Evolutionary conservation across 169 alveolate species (phyloP).

Genomic region (Neospora caninum): DNA sequence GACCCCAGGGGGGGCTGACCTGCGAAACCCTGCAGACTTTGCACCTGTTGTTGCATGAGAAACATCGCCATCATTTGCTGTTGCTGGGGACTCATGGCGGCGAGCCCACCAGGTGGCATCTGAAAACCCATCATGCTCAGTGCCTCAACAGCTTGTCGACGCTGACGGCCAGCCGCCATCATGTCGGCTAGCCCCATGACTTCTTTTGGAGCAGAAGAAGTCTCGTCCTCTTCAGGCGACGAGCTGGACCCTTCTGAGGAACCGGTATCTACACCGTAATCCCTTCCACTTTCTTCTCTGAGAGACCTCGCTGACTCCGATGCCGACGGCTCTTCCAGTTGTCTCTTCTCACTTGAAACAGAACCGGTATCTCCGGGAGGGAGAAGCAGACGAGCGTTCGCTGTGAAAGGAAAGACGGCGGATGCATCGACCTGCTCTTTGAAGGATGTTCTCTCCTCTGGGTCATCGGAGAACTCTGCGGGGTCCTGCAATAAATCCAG

Average conservation of each 20-base stretch:
- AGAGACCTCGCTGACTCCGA: not conserved
- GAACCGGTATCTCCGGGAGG: too few relatives aligned
- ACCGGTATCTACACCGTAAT: not conserved
- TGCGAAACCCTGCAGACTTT: not conserved
- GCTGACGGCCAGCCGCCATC: not conserved
- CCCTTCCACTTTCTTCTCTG: not conserved
- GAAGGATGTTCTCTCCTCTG: too few relatives aligned
- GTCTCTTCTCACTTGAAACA: not conserved
- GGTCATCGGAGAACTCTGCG: too few relatives aligned
- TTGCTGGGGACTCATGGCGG: slow-evolving; percentile 4
- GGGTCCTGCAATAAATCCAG: too few relatives aligned
- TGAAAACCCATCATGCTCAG: slow-evolving; percentile 11
- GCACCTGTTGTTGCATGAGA: slow-evolving; percentile 16
- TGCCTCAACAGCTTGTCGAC: slow-evolving; percentile 12
- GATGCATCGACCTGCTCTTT: too few relatives aligned
- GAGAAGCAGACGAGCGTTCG: too few relatives aligned
- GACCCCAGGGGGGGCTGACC: not conserved
- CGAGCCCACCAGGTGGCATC: not conserved
- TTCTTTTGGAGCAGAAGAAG: not conserved
- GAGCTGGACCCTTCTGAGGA: not conserved
- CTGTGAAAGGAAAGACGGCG: too few relatives aligned
- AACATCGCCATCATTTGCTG: slow-evolving; percentile 31
- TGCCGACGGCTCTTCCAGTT: not conserved
- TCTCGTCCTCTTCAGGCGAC: not conserved
- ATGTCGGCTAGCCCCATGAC: slow-evolving; percentile 8